Percentiles rank a stretch among this genome's conserved stretches.
Conservation (phyloP, 352 stramenopile species). For the Globisporangium barbulae region DNA sequence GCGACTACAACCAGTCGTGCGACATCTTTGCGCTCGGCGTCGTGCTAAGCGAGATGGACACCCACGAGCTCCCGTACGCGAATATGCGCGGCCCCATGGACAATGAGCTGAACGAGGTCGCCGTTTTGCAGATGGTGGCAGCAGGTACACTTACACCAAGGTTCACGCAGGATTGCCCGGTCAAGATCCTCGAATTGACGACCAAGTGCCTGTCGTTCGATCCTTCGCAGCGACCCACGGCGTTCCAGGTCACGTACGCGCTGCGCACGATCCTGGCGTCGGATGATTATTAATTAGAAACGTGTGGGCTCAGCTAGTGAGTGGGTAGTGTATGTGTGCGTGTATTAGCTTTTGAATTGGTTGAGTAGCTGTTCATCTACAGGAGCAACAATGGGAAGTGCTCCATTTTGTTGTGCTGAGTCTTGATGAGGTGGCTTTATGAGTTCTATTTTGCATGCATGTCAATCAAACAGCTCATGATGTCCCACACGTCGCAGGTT, state of each 20-base stretch:
- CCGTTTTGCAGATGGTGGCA: conserved; percentile 41
- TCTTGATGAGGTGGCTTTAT: background rate
- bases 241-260: conserved; percentile 30
- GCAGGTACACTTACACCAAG: conserved; percentile 25
- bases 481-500: conserved; percentile 15
- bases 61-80: conserved; percentile 36
- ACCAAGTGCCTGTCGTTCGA: conserved; percentile 30
- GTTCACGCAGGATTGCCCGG: conserved; percentile 26
- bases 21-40: conserved; percentile 38
- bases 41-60: conserved; percentile 42
- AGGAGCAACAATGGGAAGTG: background rate
- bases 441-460: background rate
- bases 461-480: background rate
- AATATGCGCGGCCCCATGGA: conserved; percentile 20
- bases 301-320: too few species aligned
- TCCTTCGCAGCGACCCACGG: conserved; percentile 24
- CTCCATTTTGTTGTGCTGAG: background rate
- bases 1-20: conserved; percentile 32
- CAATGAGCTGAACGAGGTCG: conserved; percentile 33
- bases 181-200: conserved; percentile 29
- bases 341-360: conserved; percentile 10
- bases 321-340: background rate
- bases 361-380: background rate
- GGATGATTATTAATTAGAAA: conserved; percentile 15
- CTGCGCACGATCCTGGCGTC: conserved; percentile 30